phyloP scores from a whole-genome alignment of 2,329 filamentous ascomycete genomes.

The Apiospora phragmitis region DNA sequence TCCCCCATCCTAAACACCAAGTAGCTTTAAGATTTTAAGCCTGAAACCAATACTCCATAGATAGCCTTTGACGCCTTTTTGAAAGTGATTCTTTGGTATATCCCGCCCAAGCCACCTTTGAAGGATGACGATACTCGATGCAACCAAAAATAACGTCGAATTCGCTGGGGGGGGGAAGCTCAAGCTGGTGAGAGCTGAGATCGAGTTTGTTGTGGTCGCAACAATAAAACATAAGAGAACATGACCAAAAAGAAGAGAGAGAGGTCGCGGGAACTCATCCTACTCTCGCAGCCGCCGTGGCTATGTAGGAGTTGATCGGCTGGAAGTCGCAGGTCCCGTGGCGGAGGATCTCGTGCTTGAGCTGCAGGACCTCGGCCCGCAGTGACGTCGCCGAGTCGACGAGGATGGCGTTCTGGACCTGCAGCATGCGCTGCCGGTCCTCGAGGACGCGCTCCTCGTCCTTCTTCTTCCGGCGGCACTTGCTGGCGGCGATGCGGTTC shows the following conservation, averaged over 20 bases:
- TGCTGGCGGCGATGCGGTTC: slow-evolving; percentile 15
- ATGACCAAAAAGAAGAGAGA: neutral
- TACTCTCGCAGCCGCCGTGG: slow-evolving; percentile 1
- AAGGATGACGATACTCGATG: neutral
- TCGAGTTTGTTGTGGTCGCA: too few species aligned
- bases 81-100: neutral
- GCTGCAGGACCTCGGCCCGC: slow-evolving; percentile 9
- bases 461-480: slow-evolving; percentile 14
- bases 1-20: neutral
- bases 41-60: neutral
- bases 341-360: slow-evolving; percentile 12
- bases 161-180: too few species aligned
- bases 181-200: too few species aligned
- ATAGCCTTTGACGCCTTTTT: neutral
- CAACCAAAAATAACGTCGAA: neutral
- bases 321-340: slow-evolving; percentile 13
- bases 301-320: slow-evolving; percentile 11
- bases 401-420: slow-evolving; percentile 12
- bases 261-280: neutral
- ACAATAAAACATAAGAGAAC: neutral
- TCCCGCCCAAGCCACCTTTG: neutral
- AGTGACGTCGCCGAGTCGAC: slow-evolving; percentile 7
- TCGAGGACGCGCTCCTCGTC: slow-evolving; percentile 9
- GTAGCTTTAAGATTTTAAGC: neutral
- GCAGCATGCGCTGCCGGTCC: slow-evolving; percentile 9